phyloP scores from a whole-genome alignment of 1,139 yeast genomes.

The Komagataea norvegica region DNA sequence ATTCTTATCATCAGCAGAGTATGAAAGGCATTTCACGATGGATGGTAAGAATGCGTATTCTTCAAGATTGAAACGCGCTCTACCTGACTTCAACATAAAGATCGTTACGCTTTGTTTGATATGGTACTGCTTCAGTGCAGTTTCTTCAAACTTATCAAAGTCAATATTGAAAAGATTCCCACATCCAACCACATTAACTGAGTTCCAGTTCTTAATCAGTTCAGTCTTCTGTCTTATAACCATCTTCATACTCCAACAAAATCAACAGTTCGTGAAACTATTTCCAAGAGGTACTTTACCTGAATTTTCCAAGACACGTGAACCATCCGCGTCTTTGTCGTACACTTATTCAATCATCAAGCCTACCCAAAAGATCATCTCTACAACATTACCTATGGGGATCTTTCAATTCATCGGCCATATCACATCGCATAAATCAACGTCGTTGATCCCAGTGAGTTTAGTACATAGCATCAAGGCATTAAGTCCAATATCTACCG shows the following conservation, averaged over 20 bases:
- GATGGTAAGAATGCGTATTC: slow-evolving; percentile 14
- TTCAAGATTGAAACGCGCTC: slow-evolving; percentile 10
- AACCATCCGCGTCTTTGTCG: slow-evolving; percentile 24
- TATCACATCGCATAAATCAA: slow-evolving; percentile 83
- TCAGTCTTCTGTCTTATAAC: slow-evolving; percentile 45
- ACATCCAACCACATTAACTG: slow-evolving; percentile 81
- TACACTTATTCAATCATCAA: slow-evolving; percentile 36
- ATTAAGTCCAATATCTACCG: slow-evolving; percentile 82
- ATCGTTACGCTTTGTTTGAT: slow-evolving; percentile 50
- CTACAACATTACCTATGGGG: slow-evolving; percentile 88
- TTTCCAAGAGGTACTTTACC: slow-evolving; percentile 65
- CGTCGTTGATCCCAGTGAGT: slow-evolving; percentile 83
- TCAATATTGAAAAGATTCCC: slow-evolving; percentile 61
- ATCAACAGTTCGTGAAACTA: slow-evolving; percentile 18
- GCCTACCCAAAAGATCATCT: slow-evolving; percentile 50
- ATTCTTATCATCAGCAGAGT: slow-evolving; percentile 20
- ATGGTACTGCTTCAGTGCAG: slow-evolving; percentile 82
- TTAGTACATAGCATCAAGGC: slow-evolving; percentile 91
- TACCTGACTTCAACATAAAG: slow-evolving; percentile 28
- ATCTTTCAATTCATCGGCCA: slow-evolving; percentile 88
- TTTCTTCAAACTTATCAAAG: slow-evolving; percentile 79
- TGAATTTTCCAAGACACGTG: slow-evolving; percentile 18
- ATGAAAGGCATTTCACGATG: slow-evolving; percentile 22
- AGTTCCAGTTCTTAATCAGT: slow-evolving; percentile 75
- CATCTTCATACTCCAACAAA: slow-evolving; percentile 18